Conservation (phyloP, 495 filamentous ascomycete species). For the Neurospora sp. region DNA sequence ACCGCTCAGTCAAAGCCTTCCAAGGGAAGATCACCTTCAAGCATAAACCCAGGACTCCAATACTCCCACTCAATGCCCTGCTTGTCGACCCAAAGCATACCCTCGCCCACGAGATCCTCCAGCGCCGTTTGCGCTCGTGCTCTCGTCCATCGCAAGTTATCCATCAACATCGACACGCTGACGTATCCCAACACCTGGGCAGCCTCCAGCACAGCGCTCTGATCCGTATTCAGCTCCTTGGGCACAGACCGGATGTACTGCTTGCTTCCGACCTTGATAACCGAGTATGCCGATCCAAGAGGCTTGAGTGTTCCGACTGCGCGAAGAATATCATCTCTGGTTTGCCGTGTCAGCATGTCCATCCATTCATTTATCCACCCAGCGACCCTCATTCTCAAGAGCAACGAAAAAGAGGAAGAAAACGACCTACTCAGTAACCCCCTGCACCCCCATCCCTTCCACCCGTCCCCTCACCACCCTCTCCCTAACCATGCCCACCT, state of each 20-base stretch:
- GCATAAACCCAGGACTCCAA: slow-evolving; percentile 70
- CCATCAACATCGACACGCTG: slow-evolving; percentile 79
- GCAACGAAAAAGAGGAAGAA: background rate
- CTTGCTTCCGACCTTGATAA: slow-evolving; percentile 69
- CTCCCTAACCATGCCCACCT: slow-evolving; percentile 69
- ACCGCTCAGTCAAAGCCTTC: background rate
- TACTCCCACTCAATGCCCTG: slow-evolving; percentile 87
- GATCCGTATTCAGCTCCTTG: slow-evolving; percentile 93
- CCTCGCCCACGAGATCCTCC: slow-evolving; percentile 82
- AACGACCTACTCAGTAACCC: slow-evolving; percentile 51
- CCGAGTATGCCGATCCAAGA: slow-evolving; percentile 76
- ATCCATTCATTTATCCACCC: background rate
- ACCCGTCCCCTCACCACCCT: slow-evolving; percentile 60
- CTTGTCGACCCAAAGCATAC: slow-evolving; percentile 87
- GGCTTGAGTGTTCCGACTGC: slow-evolving; percentile 83
- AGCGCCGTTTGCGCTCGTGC: slow-evolving; percentile 80
- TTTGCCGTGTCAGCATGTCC: background rate
- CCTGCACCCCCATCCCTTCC: slow-evolving; percentile 63
- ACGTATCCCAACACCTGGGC: slow-evolving; percentile 81
- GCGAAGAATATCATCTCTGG: slow-evolving; percentile 79
- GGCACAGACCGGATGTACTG: slow-evolving; percentile 87
- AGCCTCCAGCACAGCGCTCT: slow-evolving; percentile 82
- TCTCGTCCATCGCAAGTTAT: slow-evolving; percentile 81
- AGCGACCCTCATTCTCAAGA: background rate
- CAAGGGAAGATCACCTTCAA: slow-evolving; percentile 13